These are phyloP conservation scores for Cruciata laevipes DNA, from an alignment of 257 asterid species.

Conservation along the genomic window DNA sequence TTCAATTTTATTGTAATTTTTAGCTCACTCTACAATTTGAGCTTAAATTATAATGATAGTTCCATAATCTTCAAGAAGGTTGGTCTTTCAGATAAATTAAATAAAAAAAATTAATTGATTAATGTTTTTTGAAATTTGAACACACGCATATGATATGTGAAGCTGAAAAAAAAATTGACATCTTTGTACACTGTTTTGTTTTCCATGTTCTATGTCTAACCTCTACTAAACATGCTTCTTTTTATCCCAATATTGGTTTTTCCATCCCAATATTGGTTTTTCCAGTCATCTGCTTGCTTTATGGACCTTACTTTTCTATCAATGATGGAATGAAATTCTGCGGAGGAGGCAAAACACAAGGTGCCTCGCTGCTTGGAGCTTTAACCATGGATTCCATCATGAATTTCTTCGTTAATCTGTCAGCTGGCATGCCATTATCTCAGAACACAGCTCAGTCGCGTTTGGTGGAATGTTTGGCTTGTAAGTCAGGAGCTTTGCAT, in stretches of 20 bases:
- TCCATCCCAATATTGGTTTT: constrained; percentile 48
- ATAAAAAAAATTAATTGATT: too few relatives aligned
- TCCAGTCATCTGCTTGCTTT: constrained; percentile 55
- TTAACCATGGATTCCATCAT: constrained; percentile 52
- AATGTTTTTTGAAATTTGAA: too few relatives aligned
- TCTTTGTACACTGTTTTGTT: too few relatives aligned
- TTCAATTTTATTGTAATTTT: too few relatives aligned
- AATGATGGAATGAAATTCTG: constrained; percentile 36
- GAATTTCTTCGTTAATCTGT: constrained; percentile 46
- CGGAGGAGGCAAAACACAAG: constrained; percentile 70
- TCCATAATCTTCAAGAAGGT: too few relatives aligned
- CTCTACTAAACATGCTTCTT: constrained; percentile 21
- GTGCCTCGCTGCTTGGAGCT: constrained; percentile 31
- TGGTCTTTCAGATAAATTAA: too few relatives aligned
- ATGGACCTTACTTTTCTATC: constrained; percentile 23
- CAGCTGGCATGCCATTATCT: constrained; percentile 54
- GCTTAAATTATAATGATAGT: too few relatives aligned
- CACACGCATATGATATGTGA: too few relatives aligned
- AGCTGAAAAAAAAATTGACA: too few relatives aligned
- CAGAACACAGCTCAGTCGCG: constrained; percentile 66
- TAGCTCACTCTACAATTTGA: too few relatives aligned
- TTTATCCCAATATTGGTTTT: too few relatives aligned
- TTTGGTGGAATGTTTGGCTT: constrained; percentile 46
- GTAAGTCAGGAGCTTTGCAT: constrained; percentile 60
- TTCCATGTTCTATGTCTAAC: background rate